Evolutionary conservation across 306 rosid genomes (phyloP).

Genomic region (Begonia loranthoides): DNA sequence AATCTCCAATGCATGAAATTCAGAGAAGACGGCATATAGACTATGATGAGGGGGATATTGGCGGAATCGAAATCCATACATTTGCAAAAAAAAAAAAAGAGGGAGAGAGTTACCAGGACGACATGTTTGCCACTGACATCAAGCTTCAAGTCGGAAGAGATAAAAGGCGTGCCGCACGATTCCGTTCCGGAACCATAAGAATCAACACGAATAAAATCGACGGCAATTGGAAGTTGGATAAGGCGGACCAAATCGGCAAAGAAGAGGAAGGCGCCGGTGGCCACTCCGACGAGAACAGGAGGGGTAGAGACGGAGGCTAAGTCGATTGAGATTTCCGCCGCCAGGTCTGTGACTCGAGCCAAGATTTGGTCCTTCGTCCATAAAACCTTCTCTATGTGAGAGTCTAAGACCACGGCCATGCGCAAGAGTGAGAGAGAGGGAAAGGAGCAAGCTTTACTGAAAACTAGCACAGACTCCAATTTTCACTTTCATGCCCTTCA

Average conservation of each 20-base stretch:
- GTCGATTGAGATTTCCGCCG: slow-evolving; percentile 38
- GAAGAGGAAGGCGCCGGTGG: slow-evolving; percentile 78
- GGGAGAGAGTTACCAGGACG: slow-evolving; percentile 35
- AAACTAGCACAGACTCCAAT: too few relatives aligned
- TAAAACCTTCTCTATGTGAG: slow-evolving; percentile 44
- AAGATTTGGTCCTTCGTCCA: slow-evolving; percentile 62
- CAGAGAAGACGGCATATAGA: too few relatives aligned
- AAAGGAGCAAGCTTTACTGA: neutral
- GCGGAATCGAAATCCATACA: too few relatives aligned
- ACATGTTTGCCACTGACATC: slow-evolving; percentile 54
- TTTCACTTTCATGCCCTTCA: too few relatives aligned
- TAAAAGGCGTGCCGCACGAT: slow-evolving; percentile 43
- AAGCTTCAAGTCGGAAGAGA: slow-evolving; percentile 52
- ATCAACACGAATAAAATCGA: slow-evolving; percentile 56
- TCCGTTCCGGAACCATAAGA: slow-evolving; percentile 64
- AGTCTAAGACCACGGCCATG: slow-evolving; percentile 26
- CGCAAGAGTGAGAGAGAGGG: neutral
- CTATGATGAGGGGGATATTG: too few relatives aligned
- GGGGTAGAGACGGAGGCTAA: slow-evolving; percentile 17
- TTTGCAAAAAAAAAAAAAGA: neutral
- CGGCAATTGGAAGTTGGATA: slow-evolving; percentile 40
- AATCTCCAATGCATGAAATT: too few relatives aligned
- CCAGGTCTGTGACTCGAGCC: slow-evolving; percentile 50
- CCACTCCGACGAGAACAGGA: slow-evolving; percentile 62
- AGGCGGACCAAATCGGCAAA: slow-evolving; percentile 69